Evolutionary conservation across 2,329 filamentous ascomycete species (phyloP).

Genomic region (Cytospora schulzeri): DNA sequence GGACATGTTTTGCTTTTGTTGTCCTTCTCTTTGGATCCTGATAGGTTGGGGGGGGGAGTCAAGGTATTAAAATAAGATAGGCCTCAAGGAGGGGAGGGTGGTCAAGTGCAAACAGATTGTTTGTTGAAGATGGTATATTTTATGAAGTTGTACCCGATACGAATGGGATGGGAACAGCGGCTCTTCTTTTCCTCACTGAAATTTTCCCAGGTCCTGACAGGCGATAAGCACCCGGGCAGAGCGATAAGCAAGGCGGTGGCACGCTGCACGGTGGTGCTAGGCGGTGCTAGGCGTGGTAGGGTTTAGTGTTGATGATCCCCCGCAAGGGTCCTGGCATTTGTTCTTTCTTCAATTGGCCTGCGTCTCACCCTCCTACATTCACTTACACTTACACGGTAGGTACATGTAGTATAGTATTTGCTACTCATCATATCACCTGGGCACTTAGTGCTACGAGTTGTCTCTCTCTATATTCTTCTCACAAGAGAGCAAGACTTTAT

Average conservation of each 20-base stretch:
- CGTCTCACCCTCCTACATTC: neutral
- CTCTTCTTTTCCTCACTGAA: neutral
- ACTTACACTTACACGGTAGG: neutral
- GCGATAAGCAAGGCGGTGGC: neutral
- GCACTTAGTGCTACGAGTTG: neutral
- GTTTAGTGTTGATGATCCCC: neutral
- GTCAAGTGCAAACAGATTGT: neutral
- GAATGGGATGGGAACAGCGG: no score
- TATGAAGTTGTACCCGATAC: neutral
- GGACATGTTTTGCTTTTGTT: constrained; percentile 1
- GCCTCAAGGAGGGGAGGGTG: neutral
- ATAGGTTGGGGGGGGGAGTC: no score
- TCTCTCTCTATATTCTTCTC: neutral
- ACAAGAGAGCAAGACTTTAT: neutral
- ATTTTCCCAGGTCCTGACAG: neutral
- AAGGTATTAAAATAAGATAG: neutral
- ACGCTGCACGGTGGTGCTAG: no score
- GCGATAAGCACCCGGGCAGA: neutral
- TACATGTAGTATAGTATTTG: neutral
- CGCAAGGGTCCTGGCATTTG: neutral
- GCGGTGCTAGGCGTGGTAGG: neutral
- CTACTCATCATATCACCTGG: no score
- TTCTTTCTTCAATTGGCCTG: neutral
- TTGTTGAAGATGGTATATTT: neutral
- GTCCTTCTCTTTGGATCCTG: neutral